Evolutionary conservation across 345 rosid species (phyloP).

Genomic region (Excoecaria agallocha): DNA sequence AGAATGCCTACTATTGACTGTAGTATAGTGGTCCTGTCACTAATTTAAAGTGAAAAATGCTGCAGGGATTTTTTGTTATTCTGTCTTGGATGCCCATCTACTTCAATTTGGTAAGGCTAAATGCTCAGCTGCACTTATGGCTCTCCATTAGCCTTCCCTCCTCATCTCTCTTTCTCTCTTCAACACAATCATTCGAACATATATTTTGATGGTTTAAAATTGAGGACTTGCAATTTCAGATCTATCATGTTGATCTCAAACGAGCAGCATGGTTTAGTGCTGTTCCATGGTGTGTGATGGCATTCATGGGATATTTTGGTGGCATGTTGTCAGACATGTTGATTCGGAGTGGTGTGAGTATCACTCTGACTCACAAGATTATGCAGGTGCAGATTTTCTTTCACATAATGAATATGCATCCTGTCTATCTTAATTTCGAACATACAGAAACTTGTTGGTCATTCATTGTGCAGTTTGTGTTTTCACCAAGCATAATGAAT

Average conservation of each 20-base stretch:
- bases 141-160: background rate
- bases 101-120: constrained; percentile 72
- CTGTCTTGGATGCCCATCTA: constrained; percentile 99
- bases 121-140: background rate
- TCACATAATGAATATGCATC: background rate
- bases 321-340: constrained; percentile 78
- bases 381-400: constrained; percentile 62
- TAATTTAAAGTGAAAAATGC: background rate
- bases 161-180: background rate
- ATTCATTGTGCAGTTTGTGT: background rate
- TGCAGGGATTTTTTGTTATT: constrained; percentile 93
- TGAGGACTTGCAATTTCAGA: constrained; percentile 37
- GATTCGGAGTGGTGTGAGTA: constrained; percentile 66
- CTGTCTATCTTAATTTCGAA: background rate
- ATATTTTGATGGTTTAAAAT: constrained; percentile 18
- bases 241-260: constrained; percentile 85
- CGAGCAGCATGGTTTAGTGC: constrained; percentile 99
- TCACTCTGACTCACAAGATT: constrained; percentile 81
- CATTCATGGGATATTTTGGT: constrained; percentile 76
- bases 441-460: background rate
- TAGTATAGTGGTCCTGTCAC: background rate
- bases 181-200: background rate
- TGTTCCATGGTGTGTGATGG: constrained; percentile 93
- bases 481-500: background rate
- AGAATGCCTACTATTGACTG: background rate